Conservation (phyloP, 73 alveolate species). For the Paramecium pentaurelia region DNA sequence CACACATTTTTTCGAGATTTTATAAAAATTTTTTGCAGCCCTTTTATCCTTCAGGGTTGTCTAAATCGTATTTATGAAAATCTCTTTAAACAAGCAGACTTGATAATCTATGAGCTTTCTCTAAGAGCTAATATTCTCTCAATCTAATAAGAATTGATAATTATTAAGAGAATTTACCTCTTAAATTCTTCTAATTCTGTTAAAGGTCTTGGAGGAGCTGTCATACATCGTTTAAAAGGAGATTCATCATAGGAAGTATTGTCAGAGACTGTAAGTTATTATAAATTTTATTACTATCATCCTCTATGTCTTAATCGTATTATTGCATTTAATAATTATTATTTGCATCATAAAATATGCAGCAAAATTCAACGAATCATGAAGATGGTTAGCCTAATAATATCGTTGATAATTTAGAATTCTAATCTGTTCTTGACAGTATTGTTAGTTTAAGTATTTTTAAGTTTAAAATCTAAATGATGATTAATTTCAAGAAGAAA, state of each 20-base stretch:
- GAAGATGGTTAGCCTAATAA: background rate
- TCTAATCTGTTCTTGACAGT: constrained; percentile 11
- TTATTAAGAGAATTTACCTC: background rate
- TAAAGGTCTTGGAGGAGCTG: constrained; percentile 91
- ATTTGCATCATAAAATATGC: background rate
- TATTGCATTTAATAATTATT: background rate
- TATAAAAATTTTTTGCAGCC: constrained; percentile 81
- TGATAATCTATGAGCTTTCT: constrained; percentile 75
- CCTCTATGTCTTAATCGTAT: constrained; percentile 25
- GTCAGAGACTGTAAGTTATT: background rate
- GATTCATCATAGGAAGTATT: constrained; percentile 29
- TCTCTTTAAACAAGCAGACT: constrained; percentile 68
- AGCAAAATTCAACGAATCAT: background rate
- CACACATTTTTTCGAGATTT: constrained; percentile 82
- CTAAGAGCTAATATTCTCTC: constrained; percentile 78
- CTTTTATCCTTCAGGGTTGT: constrained; percentile 88
- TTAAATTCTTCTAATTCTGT: constrained; percentile 86
- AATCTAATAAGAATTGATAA: constrained; percentile 9
- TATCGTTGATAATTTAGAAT: background rate
- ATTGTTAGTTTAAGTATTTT: background rate
- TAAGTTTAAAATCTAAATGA: background rate
- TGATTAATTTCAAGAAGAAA: background rate
- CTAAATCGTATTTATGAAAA: constrained; percentile 85
- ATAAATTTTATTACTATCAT: background rate
- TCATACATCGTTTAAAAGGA: constrained; percentile 65